These are phyloP conservation scores for Geosmithia flava DNA, from an alignment of 2,329 filamentous ascomycete genomes.

Conservation along the genomic window DNA sequence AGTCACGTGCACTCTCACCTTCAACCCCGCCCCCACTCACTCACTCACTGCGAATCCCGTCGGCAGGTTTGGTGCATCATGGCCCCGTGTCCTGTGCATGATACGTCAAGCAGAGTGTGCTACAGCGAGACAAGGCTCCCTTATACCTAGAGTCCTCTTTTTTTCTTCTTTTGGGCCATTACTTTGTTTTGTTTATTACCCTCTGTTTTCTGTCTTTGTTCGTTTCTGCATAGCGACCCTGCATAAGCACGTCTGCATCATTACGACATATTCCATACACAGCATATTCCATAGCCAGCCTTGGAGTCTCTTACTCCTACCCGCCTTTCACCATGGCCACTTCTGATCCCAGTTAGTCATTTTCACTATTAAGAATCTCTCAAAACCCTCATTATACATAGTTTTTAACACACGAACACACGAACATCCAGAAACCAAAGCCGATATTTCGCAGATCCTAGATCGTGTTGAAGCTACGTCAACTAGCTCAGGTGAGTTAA, in stretches of 20 bases:
- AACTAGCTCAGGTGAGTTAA: background rate
- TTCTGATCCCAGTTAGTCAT: background rate
- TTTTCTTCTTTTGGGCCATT: too few relatives aligned
- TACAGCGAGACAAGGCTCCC: background rate
- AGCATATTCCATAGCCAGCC: background rate
- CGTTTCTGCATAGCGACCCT: background rate
- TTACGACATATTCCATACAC: background rate
- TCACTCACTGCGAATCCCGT: background rate
- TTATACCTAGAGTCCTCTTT: background rate
- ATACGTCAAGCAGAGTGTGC: background rate
- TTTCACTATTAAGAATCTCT: background rate
- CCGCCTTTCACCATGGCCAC: background rate
- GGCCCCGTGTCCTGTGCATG: background rate
- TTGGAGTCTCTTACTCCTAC: background rate
- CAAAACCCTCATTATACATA: too few relatives aligned
- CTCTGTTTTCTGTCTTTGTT: background rate
- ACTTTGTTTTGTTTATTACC: too few relatives aligned
- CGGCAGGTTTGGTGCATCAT: background rate
- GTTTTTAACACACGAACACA: background rate
- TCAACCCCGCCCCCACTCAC: background rate
- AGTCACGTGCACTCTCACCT: background rate
- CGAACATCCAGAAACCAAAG: slow-evolving; percentile 1
- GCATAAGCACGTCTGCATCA: background rate
- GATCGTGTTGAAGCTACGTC: background rate
- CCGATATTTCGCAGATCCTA: slow-evolving; percentile 2